Evolutionary conservation across 1,284 basidiomycete genomes (phyloP), one percentile per base, ranked within the genome.

Genomic region (Papiliotrema fonsecae): DNA sequence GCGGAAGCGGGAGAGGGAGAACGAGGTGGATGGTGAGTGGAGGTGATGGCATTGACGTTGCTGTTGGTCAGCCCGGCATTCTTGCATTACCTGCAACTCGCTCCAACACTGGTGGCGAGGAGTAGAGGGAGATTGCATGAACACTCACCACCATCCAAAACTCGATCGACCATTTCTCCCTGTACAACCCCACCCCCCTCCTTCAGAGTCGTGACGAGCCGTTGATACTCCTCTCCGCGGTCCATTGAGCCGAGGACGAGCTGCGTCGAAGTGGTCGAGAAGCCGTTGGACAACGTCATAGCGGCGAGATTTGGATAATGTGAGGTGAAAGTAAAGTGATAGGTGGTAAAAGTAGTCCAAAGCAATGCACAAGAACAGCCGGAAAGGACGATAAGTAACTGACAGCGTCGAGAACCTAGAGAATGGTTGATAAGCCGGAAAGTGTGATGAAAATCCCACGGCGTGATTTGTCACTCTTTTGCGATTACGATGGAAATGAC

Each of bases 161-260:
- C 50, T 26, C 72, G 59, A 57, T 74, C 72, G 13, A 73, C 63
- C 72, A 74, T 74, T 52, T 74, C 72, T 13, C 65, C 70, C 32
- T 64, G 56, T 4, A 72, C 69, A 5, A 47, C 51, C n/a, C 53
- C 55, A 14, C 52, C 56, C 6, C 41, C 35, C 26, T 50, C 40
- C 47, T 72, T 64, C 47, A 73, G 56, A 22, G 50, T 43, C 16
- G 56, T 53, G 31, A 74, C 45, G 13, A 70, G 32, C 11, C 45
- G 41, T 55, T 70, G 69, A 55, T 74, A 74, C 37, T 74, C 70
- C 21, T 67, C 58, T 19, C 59, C 61, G n/a, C 72, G 56, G 22
- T 69, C 59, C 60, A 73, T 68, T 10, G 67, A 72, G 43, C 72
- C 72, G 35, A 74, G 51, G 14, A 74, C 70, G 45, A 74, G 54